Conservation (phyloP, 352 stramenopile genomes). For the Lagenidium giganteum region DNA sequence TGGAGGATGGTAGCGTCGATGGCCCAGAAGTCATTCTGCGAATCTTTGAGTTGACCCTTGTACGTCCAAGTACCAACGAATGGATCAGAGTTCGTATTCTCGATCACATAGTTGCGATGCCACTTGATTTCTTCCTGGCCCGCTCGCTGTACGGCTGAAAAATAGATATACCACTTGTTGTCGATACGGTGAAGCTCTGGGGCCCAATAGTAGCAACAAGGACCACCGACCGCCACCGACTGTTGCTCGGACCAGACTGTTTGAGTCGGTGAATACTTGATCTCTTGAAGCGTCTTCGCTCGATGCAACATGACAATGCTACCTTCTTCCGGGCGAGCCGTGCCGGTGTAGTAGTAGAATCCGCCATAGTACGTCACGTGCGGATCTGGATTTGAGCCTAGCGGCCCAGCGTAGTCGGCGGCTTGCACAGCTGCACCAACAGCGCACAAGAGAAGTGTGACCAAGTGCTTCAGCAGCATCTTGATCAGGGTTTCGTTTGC, state of each 20-base stretch:
- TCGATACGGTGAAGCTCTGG: not conserved
- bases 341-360: conserved; percentile 1
- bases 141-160: not conserved
- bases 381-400: not conserved
- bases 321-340: not conserved
- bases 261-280: not conserved
- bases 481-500: too few species aligned
- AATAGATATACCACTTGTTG: conserved; percentile 1
- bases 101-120: conserved; percentile 1
- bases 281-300: not conserved
- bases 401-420: not conserved
- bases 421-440: not conserved
- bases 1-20: not conserved
- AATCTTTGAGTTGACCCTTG: conserved; percentile 1
- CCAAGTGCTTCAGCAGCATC: not conserved
- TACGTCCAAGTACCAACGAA: not conserved
- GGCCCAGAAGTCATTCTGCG: conserved; percentile 1
- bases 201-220: conserved; percentile 1
- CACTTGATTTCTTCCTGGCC: conserved; percentile 1
- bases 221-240: not conserved
- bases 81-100: not conserved
- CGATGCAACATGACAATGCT: not conserved
- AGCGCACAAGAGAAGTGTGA: not conserved
- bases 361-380: not conserved
- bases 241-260: not conserved